These are phyloP conservation scores for Acanthamoeba royreba DNA, from an alignment of 208 protist species.

Conservation along the genomic window DNA sequence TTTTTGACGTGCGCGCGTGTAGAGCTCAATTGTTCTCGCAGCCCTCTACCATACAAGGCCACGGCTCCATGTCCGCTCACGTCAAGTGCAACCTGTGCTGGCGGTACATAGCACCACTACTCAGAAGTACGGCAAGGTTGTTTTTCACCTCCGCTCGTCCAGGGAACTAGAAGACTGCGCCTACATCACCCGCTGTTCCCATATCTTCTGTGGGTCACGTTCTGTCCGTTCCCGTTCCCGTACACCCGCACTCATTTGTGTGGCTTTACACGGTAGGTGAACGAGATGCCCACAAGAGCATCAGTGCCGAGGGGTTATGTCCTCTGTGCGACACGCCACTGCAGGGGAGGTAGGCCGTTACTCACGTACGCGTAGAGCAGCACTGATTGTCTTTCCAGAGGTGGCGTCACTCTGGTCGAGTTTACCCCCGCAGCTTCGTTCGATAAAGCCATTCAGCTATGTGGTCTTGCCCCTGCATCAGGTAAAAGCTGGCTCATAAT, in stretches of 20 bases:
- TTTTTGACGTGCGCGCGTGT: background rate
- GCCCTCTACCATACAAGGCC: too few relatives aligned
- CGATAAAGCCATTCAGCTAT: constrained; percentile 37
- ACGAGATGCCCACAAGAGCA: background rate
- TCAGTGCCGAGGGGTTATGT: background rate
- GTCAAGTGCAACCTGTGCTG: constrained; percentile 44
- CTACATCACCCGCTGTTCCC: constrained; percentile 38
- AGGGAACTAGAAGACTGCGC: constrained; percentile 24
- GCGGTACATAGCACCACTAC: background rate
- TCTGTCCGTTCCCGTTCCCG: background rate
- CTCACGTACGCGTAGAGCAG: background rate
- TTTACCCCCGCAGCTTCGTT: background rate
- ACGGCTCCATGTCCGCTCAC: background rate
- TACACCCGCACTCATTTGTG: background rate
- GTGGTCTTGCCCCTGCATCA: background rate
- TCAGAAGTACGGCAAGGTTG: too few relatives aligned
- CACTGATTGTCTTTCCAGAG: background rate
- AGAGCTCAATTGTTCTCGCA: too few relatives aligned
- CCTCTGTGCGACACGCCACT: constrained; percentile 24
- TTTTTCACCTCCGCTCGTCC: too few relatives aligned
- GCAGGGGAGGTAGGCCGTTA: background rate
- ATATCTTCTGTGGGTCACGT: constrained; percentile 12
- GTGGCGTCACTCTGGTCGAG: constrained; percentile 6
- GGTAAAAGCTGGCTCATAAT: background rate
- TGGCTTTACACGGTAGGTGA: constrained; percentile 24